phyloP scores from a whole-genome alignment of 148 eudicot species.

The Chenopodium album region DNA sequence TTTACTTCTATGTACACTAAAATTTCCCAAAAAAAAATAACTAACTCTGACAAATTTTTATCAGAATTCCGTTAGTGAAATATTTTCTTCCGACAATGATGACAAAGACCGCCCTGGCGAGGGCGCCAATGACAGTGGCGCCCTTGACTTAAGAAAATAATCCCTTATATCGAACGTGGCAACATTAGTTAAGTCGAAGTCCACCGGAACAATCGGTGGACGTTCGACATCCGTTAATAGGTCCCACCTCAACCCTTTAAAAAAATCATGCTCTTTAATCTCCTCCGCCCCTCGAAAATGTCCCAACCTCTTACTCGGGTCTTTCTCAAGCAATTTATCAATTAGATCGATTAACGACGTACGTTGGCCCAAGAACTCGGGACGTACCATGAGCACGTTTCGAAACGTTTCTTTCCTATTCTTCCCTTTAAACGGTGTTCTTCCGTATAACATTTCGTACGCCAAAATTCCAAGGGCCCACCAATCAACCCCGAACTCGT shows the following conservation, averaged over 20 bases:
- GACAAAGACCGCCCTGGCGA: conserved; percentile 11
- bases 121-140: conserved; percentile 31
- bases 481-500: conserved; percentile 86
- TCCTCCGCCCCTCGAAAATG: conserved; percentile 60
- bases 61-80: conserved; percentile 42
- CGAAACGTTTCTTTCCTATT: conserved; percentile 68
- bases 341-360: conserved; percentile 59
- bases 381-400: conserved; percentile 43
- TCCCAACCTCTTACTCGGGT: conserved; percentile 61
- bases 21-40: not conserved
- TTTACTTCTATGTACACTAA: conserved; percentile 21
- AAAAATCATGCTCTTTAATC: conserved; percentile 66
- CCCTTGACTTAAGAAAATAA: conserved; percentile 43
- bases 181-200: conserved; percentile 13
- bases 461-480: conserved; percentile 77
- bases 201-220: conserved; percentile 67
- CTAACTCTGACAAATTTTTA: conserved; percentile 7
- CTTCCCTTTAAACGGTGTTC: conserved; percentile 75
- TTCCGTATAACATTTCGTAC: conserved; percentile 86
- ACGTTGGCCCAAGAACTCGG: conserved; percentile 50
- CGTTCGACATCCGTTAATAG: conserved; percentile 60
- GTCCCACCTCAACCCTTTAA: conserved; percentile 74
- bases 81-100: conserved; percentile 16
- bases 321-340: conserved; percentile 63
- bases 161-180: conserved; percentile 42